Evolutionary conservation across 306 rosid genomes (phyloP).

Genomic region (Rosa lucieae): DNA sequence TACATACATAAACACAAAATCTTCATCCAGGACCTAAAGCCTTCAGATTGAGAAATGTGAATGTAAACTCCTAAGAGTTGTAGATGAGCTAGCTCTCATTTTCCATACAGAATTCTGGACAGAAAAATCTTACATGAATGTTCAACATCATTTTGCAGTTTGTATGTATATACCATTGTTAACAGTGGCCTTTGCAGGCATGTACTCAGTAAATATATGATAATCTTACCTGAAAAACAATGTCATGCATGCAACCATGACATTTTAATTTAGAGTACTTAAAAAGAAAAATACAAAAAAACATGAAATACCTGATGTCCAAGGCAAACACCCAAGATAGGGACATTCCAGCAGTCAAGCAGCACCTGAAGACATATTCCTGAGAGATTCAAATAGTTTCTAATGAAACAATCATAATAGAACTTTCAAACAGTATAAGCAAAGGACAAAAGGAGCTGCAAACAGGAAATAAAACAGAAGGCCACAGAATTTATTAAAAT

Average conservation of each 20-base stretch:
- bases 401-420: slow-evolving; percentile 20
- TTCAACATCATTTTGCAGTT: background rate
- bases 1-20: background rate
- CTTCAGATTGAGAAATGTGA: background rate
- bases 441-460: background rate
- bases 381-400: slow-evolving; percentile 41
- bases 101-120: background rate
- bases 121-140: background rate
- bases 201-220: background rate
- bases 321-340: slow-evolving; percentile 92
- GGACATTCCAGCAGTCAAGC: slow-evolving; percentile 78
- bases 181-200: background rate
- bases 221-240: background rate
- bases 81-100: background rate
- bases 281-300: background rate
- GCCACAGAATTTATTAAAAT: background rate
- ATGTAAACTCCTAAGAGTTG: background rate
- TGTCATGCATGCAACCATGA: background rate
- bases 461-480: background rate
- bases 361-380: slow-evolving; percentile 90
- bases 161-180: background rate
- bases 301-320: slow-evolving; percentile 85
- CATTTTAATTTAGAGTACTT: background rate
- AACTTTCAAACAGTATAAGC: background rate
- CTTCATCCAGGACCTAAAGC: background rate